Evolutionary conservation across 1,284 basidiomycete species (phyloP), one percentile per base, ranked within the genome.

Genomic region (Puccinia novopanici): DNA sequence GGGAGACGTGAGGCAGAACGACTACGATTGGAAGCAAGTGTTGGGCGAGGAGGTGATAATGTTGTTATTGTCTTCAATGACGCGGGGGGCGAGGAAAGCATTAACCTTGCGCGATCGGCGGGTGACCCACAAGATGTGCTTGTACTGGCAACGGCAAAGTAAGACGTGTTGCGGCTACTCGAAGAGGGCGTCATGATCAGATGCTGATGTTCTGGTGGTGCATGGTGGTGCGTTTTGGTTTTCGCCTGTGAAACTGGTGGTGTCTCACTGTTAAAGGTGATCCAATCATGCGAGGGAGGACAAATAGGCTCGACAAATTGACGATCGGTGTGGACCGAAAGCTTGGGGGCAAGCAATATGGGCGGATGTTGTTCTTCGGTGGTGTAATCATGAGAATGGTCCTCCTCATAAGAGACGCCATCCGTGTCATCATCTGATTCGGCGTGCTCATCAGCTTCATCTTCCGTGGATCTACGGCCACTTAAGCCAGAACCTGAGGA

Each of bases 71-170:
- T 19, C 52, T 52, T 19, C n/a, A 65, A 59, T 42, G 77, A 48
- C 9, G 57, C 17, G 9, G 77, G 42, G 13, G 78, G 48, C 4
- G 78, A 67, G 37, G 73, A 27, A 10, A 80, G 78, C 19, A 80
- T 24, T 4, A 54, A 30, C 27, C 78, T 48, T 34, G 78, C 78
- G n/a, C 78, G 70, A 52, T 74, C 70, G 42, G 45, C 71, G 19
- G 71, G 70, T 3, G 78, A 72, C 40, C 30, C 30, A 2, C 30
- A 12, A 57, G 68, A 40, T 24, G 40, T 76, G 54, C 54, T 22
- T 27, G 24, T 13, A 34, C 19, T 40, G 2, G 45, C 5, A 27
- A 22, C 13, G 19, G 24, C 50, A 55, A 54, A 37, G 48, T 55
- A 37, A 19, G 50, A 30, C 1, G 52, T 27, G 24, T 27, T n/a